Evolutionary conservation across 495 filamentous ascomycete species (phyloP).

Genomic region (Penicillium daleae): DNA sequence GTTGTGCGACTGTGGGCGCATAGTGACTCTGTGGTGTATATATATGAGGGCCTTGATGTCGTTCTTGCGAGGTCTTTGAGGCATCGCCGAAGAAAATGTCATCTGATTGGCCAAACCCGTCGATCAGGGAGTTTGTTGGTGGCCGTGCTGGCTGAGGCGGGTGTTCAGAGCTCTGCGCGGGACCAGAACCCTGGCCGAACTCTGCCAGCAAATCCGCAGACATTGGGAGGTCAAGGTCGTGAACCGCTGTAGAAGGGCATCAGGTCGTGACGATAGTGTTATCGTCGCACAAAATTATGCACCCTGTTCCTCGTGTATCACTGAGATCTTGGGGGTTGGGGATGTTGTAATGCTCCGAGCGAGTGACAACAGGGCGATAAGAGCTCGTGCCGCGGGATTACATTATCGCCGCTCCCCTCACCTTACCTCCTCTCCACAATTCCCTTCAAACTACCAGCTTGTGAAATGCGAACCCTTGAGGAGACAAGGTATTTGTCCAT

Average conservation of each 20-base stretch:
- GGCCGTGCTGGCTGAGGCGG: conserved; percentile 17
- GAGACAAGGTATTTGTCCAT: conserved; percentile 58
- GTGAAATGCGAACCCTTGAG: conserved; percentile 65
- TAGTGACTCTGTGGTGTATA: conserved; percentile 12
- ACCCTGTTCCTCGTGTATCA: background rate
- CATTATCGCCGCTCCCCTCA: conserved; percentile 5
- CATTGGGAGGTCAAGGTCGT: conserved; percentile 51
- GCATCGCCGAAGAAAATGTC: conserved; percentile 27
- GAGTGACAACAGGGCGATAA: conserved; percentile 23
- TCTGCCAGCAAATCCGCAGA: conserved; percentile 76
- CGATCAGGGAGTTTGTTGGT: conserved; percentile 31
- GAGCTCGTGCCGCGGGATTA: conserved; percentile 18
- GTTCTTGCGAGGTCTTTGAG: conserved; percentile 9
- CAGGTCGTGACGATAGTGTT: background rate
- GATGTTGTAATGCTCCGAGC: conserved; percentile 18
- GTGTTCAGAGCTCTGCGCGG: conserved; percentile 19
- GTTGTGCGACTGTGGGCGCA: conserved; percentile 8
- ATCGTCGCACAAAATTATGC: background rate
- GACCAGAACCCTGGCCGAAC: conserved; percentile 54
- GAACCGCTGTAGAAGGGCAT: conserved; percentile 1
- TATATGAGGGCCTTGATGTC: background rate
- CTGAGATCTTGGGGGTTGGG: conserved; percentile 1
- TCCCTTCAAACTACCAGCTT: conserved; percentile 23
- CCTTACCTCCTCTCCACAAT: conserved; percentile 16
- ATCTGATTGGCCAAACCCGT: conserved; percentile 29